These are phyloP conservation scores for Phaffia rhodozyma DNA, from an alignment of 1,284 basidiomycete genomes.

Conservation along the genomic window DNA sequence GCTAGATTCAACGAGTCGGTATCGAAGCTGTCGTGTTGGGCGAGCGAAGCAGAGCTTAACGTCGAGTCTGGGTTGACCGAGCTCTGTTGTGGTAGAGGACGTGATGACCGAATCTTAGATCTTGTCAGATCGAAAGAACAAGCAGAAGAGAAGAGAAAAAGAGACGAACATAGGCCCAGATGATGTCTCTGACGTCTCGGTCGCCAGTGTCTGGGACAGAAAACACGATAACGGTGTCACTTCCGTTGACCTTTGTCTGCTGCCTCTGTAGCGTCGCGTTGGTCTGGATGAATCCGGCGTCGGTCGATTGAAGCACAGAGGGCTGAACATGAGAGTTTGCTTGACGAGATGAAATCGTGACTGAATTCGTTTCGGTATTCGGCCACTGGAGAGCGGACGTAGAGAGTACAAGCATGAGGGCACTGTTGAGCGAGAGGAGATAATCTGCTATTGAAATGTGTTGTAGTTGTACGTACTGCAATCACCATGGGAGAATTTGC, in stretches of 20 bases:
- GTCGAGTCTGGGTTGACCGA: background rate
- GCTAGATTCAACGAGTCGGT: background rate
- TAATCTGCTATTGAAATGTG: background rate
- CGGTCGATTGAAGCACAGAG: background rate
- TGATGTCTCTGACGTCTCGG: background rate
- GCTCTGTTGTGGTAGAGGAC: background rate
- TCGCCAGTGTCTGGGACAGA: background rate
- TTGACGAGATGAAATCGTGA: background rate
- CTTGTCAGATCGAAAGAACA: too few relatives aligned
- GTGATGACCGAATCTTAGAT: background rate
- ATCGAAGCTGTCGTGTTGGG: background rate
- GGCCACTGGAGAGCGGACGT: background rate
- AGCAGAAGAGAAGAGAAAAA: background rate
- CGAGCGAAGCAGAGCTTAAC: background rate
- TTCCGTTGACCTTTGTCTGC: background rate
- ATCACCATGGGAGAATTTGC: conserved; percentile 14
- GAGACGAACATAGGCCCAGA: conserved; percentile 6
- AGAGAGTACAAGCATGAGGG: background rate
- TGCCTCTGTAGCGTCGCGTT: background rate
- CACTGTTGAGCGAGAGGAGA: too few relatives aligned
- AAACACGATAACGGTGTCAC: background rate
- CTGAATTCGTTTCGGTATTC: background rate
- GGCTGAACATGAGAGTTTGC: background rate
- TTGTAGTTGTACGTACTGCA: background rate
- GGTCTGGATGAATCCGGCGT: background rate